Evolutionary conservation across 331 rosid genomes (phyloP).

Genomic region (Spiraea crenata): DNA sequence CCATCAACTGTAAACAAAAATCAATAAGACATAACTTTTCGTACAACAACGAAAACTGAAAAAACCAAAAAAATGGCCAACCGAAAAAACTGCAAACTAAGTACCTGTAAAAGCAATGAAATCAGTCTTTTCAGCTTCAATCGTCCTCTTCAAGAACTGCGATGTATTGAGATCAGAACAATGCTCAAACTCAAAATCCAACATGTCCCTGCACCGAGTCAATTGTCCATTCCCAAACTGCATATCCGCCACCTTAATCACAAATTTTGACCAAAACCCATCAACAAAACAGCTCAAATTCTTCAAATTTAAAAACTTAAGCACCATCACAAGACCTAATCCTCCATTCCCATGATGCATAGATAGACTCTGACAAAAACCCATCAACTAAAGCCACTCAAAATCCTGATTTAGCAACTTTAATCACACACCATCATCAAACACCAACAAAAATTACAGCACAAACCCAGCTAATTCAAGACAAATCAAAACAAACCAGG

Average conservation of each 20-base stretch:
- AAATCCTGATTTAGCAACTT: neutral
- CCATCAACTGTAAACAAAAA: neutral
- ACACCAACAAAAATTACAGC: no score
- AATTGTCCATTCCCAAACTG: slow-evolving; percentile 65
- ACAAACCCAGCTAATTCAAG: no score
- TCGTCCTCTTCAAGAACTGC: slow-evolving; percentile 49
- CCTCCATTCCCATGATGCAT: neutral
- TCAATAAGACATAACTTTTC: neutral
- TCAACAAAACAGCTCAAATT: neutral
- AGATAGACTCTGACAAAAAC: no score
- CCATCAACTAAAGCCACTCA: neutral
- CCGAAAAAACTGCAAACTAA: neutral
- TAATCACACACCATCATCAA: no score
- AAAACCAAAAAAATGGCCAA: neutral
- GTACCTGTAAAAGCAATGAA: slow-evolving; percentile 83
- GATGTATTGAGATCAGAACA: slow-evolving; percentile 92
- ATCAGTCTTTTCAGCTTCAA: slow-evolving; percentile 68
- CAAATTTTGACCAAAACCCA: neutral
- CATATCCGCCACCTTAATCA: slow-evolving; percentile 78
- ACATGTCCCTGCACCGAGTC: slow-evolving; percentile 70
- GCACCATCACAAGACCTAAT: neutral
- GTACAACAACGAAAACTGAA: neutral
- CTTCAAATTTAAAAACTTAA: neutral
- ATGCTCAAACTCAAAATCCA: slow-evolving; percentile 51
- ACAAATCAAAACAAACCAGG: no score